phyloP scores from a whole-genome alignment of 768 basidiomycete species.

The Harrya chromipes region DNA sequence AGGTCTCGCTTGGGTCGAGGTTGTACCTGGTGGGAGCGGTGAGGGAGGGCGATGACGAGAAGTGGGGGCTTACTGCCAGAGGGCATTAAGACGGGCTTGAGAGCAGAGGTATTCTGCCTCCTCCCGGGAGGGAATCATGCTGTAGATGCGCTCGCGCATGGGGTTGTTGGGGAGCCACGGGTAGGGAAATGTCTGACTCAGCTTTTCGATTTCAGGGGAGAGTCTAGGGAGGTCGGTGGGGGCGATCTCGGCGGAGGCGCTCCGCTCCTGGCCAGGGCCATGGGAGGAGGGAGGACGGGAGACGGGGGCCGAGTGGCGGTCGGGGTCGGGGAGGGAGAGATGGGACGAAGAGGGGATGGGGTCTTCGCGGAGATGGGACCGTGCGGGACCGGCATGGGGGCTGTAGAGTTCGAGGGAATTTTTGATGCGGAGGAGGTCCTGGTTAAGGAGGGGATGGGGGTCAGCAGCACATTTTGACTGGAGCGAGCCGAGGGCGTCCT shows the following conservation, averaged over 20 bases:
- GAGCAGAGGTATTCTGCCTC: slow-evolving; percentile 61
- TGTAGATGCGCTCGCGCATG: slow-evolving; percentile 61
- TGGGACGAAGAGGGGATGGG: slow-evolving; percentile 14
- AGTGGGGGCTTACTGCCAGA: slow-evolving; percentile 61
- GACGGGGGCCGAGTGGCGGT: slow-evolving; percentile 7
- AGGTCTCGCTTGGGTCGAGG: slow-evolving; percentile 66
- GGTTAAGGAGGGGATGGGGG: slow-evolving; percentile 52
- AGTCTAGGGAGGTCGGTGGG: slow-evolving; percentile 17
- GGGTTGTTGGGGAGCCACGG: slow-evolving; percentile 63
- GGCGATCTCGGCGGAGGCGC: slow-evolving; percentile 24
- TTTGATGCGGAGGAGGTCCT: slow-evolving; percentile 61
- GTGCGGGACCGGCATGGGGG: slow-evolving; percentile 19
- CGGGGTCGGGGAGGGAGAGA: not conserved
- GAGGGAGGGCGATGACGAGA: not conserved
- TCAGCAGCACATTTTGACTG: slow-evolving; percentile 40
- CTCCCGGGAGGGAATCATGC: slow-evolving; percentile 55
- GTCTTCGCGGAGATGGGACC: slow-evolving; percentile 3
- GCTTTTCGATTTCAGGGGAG: slow-evolving; percentile 38
- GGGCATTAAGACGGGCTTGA: slow-evolving; percentile 61
- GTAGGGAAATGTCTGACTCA: slow-evolving; percentile 68
- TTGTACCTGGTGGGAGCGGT: slow-evolving; percentile 47
- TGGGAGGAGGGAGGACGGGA: not conserved
- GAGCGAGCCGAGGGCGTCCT: slow-evolving; percentile 51
- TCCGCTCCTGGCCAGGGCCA: slow-evolving; percentile 18
- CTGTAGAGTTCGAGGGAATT: slow-evolving; percentile 64